Evolutionary conservation across 2,329 filamentous ascomycete genomes (phyloP), one percentile per base, ranked within the genome.

Genomic region (Fusarium oligoseptatum): DNA sequence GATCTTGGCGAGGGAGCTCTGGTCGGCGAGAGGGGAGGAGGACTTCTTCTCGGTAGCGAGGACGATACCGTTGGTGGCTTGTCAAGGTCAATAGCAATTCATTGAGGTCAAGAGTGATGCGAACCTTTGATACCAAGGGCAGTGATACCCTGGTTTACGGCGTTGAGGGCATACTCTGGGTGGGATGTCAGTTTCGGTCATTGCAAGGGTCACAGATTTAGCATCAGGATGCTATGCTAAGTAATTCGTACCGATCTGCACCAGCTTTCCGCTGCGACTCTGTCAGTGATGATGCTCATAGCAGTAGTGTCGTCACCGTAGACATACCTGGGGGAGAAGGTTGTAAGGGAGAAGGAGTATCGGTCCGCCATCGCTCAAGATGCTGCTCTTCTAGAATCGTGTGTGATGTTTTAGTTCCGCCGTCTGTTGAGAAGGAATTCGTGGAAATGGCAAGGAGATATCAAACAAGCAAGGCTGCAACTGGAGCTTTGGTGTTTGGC

Each of bases 1-100:
- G 87, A 99, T 94, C 89, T 99, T 99, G 80, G 95, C 97, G 76
- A 98, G 92, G 45, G 97, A 98, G 80, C 93, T 91, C 79, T 97
- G 93, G 83, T 99, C 97, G 88, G 97, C 96, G 81, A 99, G 94
- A 63, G 97, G 95, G 60, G 97, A 98, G 41, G 96, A 98, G 52
- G 96, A 98, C 87, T 99, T 99, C 92, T 99, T 99, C 88, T 99
- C 97, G 75, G 97, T 99, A 74, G 97, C 97, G 76, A 99, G 94
- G 76, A 99, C 97, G 83, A 99, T 98, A 80, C 97, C 97, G 86
- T 99, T 99, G 79, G 97, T 98, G 79, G 97, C 97, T 98, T 74
- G 3, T 74, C 5, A 22, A 52, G 45, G 74, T 82, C 58, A 82
- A 77, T 61, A 60, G 45, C 6, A 36, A 56, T 36, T 48, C n/a